Percentiles rank a stretch among this genome's conserved stretches.
phyloP scores from a whole-genome alignment of 768 basidiomycete species.

The Psilocybe tampanensis region DNA sequence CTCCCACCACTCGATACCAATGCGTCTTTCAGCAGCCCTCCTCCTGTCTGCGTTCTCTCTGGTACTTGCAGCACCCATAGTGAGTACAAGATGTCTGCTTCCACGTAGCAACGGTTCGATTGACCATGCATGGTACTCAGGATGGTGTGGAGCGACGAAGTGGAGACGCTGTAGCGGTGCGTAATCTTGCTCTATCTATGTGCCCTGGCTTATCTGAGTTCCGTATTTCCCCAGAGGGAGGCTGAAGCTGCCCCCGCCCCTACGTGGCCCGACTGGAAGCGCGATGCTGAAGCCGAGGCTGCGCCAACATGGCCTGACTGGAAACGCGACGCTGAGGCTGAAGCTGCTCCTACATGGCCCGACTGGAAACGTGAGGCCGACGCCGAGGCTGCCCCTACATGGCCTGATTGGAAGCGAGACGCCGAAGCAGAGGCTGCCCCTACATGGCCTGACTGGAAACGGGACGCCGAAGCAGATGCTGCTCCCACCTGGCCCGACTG shows the following conservation, averaged over 20 bases:
- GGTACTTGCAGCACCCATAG: conserved; percentile 25
- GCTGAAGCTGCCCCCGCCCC: conserved; percentile 15
- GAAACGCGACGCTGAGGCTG: conserved; percentile 20
- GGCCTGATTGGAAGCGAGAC: conserved; percentile 19
- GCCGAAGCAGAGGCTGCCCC: conserved; percentile 16
- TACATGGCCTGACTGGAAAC: conserved; percentile 14
- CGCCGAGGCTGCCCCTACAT: conserved; percentile 10
- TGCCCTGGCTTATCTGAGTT: background rate
- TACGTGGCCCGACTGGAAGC: conserved; percentile 5
- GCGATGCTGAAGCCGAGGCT: conserved; percentile 4
- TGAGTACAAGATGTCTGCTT: conserved; percentile 17
- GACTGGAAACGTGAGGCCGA: conserved; percentile 22
- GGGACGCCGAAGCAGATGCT: conserved; percentile 17
- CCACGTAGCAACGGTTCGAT: background rate
- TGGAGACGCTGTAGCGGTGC: conserved; percentile 13
- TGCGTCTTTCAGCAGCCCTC: conserved; percentile 30
- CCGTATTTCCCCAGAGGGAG: conserved; percentile 9
- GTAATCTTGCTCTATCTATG: conserved; percentile 8
- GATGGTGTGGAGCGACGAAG: conserved; percentile 15
- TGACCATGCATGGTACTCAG: conserved; percentile 8
- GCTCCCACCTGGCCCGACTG: background rate
- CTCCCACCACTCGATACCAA: conserved; percentile 17
- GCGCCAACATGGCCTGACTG: conserved; percentile 17
- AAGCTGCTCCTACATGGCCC: conserved; percentile 6
- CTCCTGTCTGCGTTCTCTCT: conserved; percentile 26